Evolutionary conservation across 106 monocot genomes (phyloP).

Genomic region (Amphibolis antarctica): DNA sequence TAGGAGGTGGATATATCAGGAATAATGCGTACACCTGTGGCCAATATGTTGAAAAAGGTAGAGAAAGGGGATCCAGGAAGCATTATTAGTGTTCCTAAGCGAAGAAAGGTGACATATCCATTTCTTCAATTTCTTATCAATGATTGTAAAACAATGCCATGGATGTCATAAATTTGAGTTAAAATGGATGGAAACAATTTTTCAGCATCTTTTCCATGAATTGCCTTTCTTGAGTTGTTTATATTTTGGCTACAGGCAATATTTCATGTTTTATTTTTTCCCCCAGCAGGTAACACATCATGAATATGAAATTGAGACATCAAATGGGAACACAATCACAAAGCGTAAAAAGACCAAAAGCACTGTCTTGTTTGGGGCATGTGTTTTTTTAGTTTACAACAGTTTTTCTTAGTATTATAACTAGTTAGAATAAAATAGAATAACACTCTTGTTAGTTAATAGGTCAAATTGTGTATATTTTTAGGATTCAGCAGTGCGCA

Average conservation of each 20-base stretch:
- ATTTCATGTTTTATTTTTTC: constrained; percentile 3
- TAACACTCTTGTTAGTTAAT: neutral
- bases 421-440: neutral
- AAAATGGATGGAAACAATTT: neutral
- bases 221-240: neutral
- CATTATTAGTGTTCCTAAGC: constrained; percentile 49
- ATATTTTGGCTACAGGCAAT: neutral
- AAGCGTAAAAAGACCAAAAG: constrained; percentile 81
- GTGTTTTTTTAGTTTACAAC: neutral
- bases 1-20: constrained; percentile 55
- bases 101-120: constrained; percentile 43
- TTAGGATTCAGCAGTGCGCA: constrained; percentile 8
- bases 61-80: constrained; percentile 38
- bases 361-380: constrained; percentile 66
- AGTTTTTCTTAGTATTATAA: neutral
- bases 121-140: neutral
- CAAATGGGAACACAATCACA: constrained; percentile 66
- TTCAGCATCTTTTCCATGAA: neutral
- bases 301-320: constrained; percentile 92
- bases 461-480: neutral
- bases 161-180: neutral
- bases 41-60: constrained; percentile 60
- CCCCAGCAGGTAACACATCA: constrained; percentile 56
- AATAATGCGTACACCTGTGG: constrained; percentile 64
- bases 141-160: neutral